phyloP scores from a whole-genome alignment of 768 basidiomycete species.

The Phylloporus sp. region DNA sequence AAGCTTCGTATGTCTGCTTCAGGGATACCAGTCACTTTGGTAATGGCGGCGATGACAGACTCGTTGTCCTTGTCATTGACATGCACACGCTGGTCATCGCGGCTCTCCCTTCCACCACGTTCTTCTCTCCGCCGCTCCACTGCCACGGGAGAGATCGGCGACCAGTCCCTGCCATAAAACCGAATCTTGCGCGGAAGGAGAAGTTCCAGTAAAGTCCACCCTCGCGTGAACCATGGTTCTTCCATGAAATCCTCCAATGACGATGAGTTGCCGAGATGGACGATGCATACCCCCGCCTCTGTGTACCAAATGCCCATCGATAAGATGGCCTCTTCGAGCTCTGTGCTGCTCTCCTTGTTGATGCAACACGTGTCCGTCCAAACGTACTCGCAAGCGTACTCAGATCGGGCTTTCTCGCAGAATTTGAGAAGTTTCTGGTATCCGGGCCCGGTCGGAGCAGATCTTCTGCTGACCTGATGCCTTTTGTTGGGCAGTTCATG shows the following conservation, averaged over 20 bases:
- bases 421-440: slow-evolving; percentile 26
- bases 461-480: slow-evolving; percentile 8
- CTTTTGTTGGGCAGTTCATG: slow-evolving; percentile 19
- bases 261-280: slow-evolving; percentile 19
- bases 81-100: slow-evolving; percentile 15
- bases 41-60: slow-evolving; percentile 11
- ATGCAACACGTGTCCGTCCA: slow-evolving; percentile 29
- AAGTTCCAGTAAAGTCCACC: slow-evolving; percentile 24
- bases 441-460: slow-evolving; percentile 17
- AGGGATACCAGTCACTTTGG: slow-evolving; percentile 18
- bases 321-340: slow-evolving; percentile 26
- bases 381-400: slow-evolving; percentile 25
- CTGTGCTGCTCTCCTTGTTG: slow-evolving; percentile 24
- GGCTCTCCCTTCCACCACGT: not conserved
- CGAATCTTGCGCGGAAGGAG: slow-evolving; percentile 21
- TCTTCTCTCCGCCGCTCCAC: slow-evolving; percentile 18
- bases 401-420: slow-evolving; percentile 23
- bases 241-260: slow-evolving; percentile 19
- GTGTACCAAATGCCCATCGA: slow-evolving; percentile 24
- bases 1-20: slow-evolving; percentile 21
- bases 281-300: slow-evolving; percentile 21
- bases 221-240: slow-evolving; percentile 23
- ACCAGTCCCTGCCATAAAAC: slow-evolving; percentile 24
- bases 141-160: slow-evolving; percentile 14
- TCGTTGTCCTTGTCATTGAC: slow-evolving; percentile 23